These are phyloP conservation scores for Microbotryomycetes sp. DNA, from an alignment of 1,284 basidiomycete genomes.

Conservation along the genomic window DNA sequence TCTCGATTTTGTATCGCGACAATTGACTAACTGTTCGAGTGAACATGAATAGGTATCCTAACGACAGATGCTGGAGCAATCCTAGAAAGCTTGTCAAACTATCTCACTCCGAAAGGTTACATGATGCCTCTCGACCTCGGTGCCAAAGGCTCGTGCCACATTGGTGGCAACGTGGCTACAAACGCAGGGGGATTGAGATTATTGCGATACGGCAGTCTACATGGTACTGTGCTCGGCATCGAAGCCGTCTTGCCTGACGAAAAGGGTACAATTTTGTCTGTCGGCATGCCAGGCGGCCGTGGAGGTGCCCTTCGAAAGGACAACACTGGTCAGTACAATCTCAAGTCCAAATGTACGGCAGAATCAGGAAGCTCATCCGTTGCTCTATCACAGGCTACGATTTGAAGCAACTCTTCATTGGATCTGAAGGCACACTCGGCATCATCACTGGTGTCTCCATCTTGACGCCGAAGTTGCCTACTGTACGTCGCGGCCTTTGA, in stretches of 20 bases:
- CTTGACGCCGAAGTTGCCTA: constrained; percentile 82
- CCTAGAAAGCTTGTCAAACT: constrained; percentile 81
- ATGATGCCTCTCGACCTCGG: constrained; percentile 98
- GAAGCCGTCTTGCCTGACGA: constrained; percentile 92
- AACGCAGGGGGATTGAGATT: constrained; percentile 95
- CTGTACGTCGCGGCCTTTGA: constrained; percentile 41
- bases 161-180: constrained; percentile 95
- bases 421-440: constrained; percentile 92
- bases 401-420: constrained; percentile 97
- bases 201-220: constrained; percentile 89
- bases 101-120: constrained; percentile 79
- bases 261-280: constrained; percentile 73
- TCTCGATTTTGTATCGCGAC: constrained; percentile 11
- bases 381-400: constrained; percentile 67
- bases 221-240: constrained; percentile 91
- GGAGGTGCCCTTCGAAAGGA: constrained; percentile 71
- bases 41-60: constrained; percentile 46
- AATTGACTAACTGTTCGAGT: background rate
- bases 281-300: constrained; percentile 47
- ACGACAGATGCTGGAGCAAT: constrained; percentile 81
- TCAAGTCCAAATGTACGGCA: background rate
- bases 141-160: constrained; percentile 98
- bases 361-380: background rate
- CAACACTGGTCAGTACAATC: constrained; percentile 71
- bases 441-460: constrained; percentile 94